Evolutionary conservation across 306 rosid species (phyloP), one percentile per base, ranked within the genome.

Genomic region (Ormosia semicastrata): DNA sequence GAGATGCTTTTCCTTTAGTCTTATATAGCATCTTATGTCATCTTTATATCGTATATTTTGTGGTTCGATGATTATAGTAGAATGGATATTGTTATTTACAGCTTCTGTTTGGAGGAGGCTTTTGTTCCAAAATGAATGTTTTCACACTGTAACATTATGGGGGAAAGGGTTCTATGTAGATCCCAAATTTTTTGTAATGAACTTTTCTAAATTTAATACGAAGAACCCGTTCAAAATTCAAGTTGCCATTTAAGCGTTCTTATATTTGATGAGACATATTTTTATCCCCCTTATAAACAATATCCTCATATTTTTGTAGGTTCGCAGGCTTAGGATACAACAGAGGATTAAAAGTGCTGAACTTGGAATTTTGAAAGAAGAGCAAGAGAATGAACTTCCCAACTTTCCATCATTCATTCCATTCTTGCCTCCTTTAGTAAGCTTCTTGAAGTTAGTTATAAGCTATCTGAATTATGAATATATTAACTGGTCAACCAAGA

Each of bases 381-480:
- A 88, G 87, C 94, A 59, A 82, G 99, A 95, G 77, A 88, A 86
- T 67, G 99, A 95, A 84, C 95, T 95, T 85, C 99, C 98, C 12
- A 80, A 90, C 76, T 93, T 95, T 70, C 99, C 97, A 71, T 95
- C 99, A 2, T 95, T 93, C 85, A 95, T 95, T 79, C 99, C 99
- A 6, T 95, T 95, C 86, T 92, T 95, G 94, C 99, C 99, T 84
- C 99, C 98, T 60, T 77, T 93, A 89, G 99, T 95, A 79, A 85
- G 91, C 63, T 84, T 86, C 71, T 67, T 83, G 41, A 60, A 46
- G 43, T 65, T 59, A 9, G 64, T 39, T 43, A 33, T 54, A 36
- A 71, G 57, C 40, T 33, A 70, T 60, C 59, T 62, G 58, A 69
- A 30, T 49, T 44, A 73, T 53, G 71, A 17, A 58, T 40, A 68